These are phyloP conservation scores for Aureobasidium leucospermi DNA, from an alignment of 2,329 filamentous ascomycete species.

Conservation along the genomic window DNA sequence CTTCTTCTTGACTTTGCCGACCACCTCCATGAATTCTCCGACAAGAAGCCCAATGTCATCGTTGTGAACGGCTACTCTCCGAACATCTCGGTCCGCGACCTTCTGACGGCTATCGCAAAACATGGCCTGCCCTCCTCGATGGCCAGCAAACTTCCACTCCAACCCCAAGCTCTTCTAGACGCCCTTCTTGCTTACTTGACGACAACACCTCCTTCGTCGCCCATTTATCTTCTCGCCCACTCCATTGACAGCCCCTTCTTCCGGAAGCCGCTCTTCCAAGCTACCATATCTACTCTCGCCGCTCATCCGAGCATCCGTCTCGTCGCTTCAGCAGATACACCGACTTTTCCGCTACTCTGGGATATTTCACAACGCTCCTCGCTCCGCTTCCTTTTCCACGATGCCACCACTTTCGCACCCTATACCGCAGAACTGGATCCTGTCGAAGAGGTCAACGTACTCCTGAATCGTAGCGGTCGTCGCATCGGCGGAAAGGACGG, in stretches of 20 bases:
- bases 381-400: slow-evolving; percentile 85
- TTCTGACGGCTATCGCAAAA: slow-evolving; percentile 60
- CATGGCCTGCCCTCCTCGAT: slow-evolving; percentile 46
- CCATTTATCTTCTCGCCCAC: slow-evolving; percentile 52
- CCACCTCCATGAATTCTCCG: slow-evolving; percentile 50
- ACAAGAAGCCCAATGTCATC: slow-evolving; percentile 54
- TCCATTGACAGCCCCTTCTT: slow-evolving; percentile 77
- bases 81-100: slow-evolving; percentile 58
- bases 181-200: slow-evolving; percentile 57
- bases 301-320: slow-evolving; percentile 65
- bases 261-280: slow-evolving; percentile 62
- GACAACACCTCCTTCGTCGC: slow-evolving; percentile 30
- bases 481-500: slow-evolving; percentile 84
- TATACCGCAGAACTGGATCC: slow-evolving; percentile 70
- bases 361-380: slow-evolving; percentile 75
- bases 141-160: slow-evolving; percentile 51
- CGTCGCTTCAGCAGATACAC: slow-evolving; percentile 77
- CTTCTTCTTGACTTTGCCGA: slow-evolving; percentile 70
- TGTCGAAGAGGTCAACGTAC: slow-evolving; percentile 82
- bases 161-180: slow-evolving; percentile 62
- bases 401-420: slow-evolving; percentile 81
- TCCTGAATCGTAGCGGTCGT: slow-evolving; percentile 72
- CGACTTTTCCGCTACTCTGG: slow-evolving; percentile 83
- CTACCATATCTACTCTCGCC: slow-evolving; percentile 68
- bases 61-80: slow-evolving; percentile 80